Evolutionary conservation across 495 filamentous ascomycete genomes (phyloP), one percentile per base, ranked within the genome.

Genomic region (Glonium stellatum): DNA sequence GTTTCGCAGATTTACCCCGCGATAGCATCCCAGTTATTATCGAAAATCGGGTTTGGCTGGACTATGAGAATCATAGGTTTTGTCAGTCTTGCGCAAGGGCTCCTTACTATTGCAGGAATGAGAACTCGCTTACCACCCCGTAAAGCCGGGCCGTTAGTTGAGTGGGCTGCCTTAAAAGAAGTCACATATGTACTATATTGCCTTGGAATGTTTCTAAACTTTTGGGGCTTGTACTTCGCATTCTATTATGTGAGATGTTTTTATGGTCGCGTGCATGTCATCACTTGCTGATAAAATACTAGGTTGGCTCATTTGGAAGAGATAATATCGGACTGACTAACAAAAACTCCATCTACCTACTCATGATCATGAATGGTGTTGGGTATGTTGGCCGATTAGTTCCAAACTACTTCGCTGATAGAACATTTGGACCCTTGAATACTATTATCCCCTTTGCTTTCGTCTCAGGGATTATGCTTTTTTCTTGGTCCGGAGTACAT

Each of bases 11-110:
- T 96, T 0, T 91, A 91, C 63, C 89, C 90, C 0, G 76, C 80
- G 23, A 85, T 96, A 53, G 85, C 87, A 6, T 81, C 86, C 64
- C 79, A 84, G 57, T 73, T 96, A 39, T 67, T 92, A 6, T 87
- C 88, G 0, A 71, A 68, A 37, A 52, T 72, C 19, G 71, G 71
- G 8, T 73, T 73, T 51, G 61, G 65, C 6, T 77, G 75, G 74
- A 73, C 74, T 6, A 56, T 73, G 23, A 66, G 75, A 15, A 66
- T 68, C 23, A 66, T 77, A 25, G 75, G 72, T 1, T 76, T 77
- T 51, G 65, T 76, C 34, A 71, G 72, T 22, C 55, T 75, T 3
- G 66, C 25, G 15, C 55, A 69, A 42, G 50, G 61, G 23, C 23
- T 51, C 31, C 31, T 67, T 21, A 54, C 60, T 22, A 54, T 65